Conservation (phyloP, 352 stramenopile species). For the Poterioochromonas sp. region DNA sequence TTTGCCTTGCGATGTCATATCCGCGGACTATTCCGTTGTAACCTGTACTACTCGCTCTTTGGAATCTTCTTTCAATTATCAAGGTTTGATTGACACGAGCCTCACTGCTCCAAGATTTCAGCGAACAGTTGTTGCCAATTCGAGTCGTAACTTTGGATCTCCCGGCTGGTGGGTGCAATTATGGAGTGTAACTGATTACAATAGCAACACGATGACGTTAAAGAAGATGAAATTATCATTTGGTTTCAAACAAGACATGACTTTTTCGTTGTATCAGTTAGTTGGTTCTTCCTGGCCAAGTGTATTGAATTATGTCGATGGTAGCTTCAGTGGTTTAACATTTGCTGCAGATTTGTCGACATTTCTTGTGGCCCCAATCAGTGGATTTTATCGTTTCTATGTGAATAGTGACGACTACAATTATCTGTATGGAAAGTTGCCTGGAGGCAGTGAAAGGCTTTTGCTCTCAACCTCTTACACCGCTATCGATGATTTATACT, state of each 20-base stretch:
- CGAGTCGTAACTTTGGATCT: not conserved
- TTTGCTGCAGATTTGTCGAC: not conserved
- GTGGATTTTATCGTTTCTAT: not conserved
- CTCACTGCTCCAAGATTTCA: not conserved
- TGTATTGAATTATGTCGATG: not conserved
- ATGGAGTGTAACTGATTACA: not conserved
- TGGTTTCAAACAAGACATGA: not conserved
- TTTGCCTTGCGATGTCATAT: not conserved
- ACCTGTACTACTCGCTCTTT: not conserved
- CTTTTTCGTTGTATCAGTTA: not conserved
- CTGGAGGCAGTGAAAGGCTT: not conserved
- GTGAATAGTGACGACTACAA: not conserved
- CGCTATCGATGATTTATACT: not conserved
- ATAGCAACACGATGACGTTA: not conserved
- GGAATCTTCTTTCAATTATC: not conserved
- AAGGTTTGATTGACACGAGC: not conserved
- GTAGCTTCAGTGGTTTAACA: no score
- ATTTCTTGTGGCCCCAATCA: not conserved
- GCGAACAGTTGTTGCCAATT: not conserved
- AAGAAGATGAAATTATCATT: not conserved
- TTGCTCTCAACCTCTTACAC: not conserved
- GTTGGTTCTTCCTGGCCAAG: not conserved
- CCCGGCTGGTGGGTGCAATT: slow-evolving; percentile 24
- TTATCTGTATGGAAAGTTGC: not conserved
- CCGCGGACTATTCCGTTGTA: not conserved